Evolutionary conservation across 2,329 filamentous ascomycete genomes (phyloP).

Genomic region (Penicillium italicum): DNA sequence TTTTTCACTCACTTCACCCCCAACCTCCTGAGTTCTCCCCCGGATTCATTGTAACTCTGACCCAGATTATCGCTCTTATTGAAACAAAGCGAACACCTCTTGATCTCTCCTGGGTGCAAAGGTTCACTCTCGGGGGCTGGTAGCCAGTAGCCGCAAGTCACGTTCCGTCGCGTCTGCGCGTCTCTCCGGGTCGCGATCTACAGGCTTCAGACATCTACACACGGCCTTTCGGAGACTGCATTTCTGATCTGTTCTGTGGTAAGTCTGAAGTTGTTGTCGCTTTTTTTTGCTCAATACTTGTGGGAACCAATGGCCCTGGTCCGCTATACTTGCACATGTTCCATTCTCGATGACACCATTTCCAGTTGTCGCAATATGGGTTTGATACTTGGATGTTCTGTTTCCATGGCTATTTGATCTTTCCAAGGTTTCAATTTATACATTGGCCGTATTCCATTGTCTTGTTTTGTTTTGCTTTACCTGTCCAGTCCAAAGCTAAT

Average conservation of each 20-base stretch:
- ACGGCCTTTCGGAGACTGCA: neutral
- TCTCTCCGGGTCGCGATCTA: slow-evolving; percentile 20
- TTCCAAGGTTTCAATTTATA: neutral
- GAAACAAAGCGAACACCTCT: neutral
- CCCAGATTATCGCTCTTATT: neutral
- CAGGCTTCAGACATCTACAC: slow-evolving; percentile 2
- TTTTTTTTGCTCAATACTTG: neutral
- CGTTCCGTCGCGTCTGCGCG: slow-evolving; percentile 28
- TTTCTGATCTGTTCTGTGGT: neutral
- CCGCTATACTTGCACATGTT: neutral
- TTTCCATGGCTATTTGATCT: neutral
- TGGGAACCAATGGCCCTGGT: neutral
- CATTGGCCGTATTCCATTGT: neutral
- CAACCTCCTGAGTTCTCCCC: neutral
- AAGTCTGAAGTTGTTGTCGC: neutral
- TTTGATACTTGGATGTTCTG: too few species aligned
- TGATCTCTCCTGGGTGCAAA: neutral
- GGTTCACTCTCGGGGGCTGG: neutral
- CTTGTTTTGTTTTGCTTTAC: neutral
- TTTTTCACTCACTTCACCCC: slow-evolving; percentile 7
- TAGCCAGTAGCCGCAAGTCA: slow-evolving; percentile 10
- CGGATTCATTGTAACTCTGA: neutral
- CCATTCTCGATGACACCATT: neutral
- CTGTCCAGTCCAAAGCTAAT: neutral
- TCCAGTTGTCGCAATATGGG: neutral